Percentiles rank a stretch among this genome's conserved stretches.
Evolutionary conservation across 139 green algal genomes (phyloP).

Genomic region (Marvania coccoides): DNA sequence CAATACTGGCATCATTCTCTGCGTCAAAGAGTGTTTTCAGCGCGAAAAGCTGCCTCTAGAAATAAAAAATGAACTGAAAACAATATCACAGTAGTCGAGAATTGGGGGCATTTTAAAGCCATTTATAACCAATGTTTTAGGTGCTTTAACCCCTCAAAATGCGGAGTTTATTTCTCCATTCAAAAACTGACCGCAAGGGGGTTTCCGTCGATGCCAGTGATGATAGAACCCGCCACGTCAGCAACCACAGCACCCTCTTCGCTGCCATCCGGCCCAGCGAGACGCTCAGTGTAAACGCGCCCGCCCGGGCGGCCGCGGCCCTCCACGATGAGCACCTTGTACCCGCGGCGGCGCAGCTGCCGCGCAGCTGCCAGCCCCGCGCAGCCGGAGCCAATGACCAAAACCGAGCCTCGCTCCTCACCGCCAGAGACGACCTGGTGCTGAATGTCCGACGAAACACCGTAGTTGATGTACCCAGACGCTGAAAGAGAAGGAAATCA

Average conservation of each 20-base stretch:
- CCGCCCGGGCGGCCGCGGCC: conserved; percentile 66
- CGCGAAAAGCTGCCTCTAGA: too few relatives aligned
- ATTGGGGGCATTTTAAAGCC: too few relatives aligned
- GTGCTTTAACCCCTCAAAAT: too few relatives aligned
- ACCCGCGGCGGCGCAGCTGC: conserved; percentile 73
- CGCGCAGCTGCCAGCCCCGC: conserved; percentile 74
- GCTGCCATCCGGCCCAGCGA: conserved; percentile 48
- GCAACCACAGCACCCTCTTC: conserved; percentile 37
- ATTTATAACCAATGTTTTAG: too few relatives aligned
- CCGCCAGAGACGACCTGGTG: not conserved
- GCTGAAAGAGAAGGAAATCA: not conserved
- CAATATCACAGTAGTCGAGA: too few relatives aligned
- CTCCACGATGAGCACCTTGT: conserved; percentile 81
- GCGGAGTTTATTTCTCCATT: too few relatives aligned
- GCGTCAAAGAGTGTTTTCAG: too few relatives aligned
- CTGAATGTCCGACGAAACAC: conserved; percentile 39
- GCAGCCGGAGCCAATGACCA: conserved; percentile 83
- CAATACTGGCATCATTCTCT: too few relatives aligned
- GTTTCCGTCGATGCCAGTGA: conserved; percentile 93
- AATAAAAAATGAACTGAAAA: too few relatives aligned
- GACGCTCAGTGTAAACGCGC: conserved; percentile 64
- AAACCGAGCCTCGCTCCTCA: conserved; percentile 38
- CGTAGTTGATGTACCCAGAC: conserved; percentile 88
- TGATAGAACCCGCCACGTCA: conserved; percentile 86
- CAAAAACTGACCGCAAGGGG: conserved; percentile 81